Conservation (phyloP, 352 stramenopile genomes). For the Achlya hypogyna region DNA sequence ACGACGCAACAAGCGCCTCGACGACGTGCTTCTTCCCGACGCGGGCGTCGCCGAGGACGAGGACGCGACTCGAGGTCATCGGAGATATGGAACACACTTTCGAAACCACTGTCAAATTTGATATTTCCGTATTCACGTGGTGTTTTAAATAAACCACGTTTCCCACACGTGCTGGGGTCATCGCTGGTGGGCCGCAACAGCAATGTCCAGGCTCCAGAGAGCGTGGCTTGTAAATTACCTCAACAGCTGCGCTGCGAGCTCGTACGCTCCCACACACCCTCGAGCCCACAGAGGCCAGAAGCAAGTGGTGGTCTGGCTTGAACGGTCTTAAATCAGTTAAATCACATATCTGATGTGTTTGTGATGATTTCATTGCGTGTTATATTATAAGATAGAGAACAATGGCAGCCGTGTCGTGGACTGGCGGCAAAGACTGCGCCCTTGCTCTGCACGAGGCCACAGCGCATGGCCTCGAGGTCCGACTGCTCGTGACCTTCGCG, state of each 20-base stretch:
- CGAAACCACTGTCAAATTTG: background rate
- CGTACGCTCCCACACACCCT: too few relatives aligned
- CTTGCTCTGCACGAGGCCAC: slow-evolving; percentile 27
- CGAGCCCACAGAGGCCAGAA: too few relatives aligned
- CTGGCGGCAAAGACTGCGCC: slow-evolving; percentile 41
- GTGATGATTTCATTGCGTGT: slow-evolving; percentile 7
- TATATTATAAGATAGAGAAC: too few relatives aligned
- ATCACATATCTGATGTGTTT: background rate
- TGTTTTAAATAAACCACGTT: too few relatives aligned
- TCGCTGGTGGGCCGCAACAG: too few relatives aligned
- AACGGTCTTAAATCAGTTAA: too few relatives aligned
- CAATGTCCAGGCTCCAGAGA: too few relatives aligned
- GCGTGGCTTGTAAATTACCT: background rate
- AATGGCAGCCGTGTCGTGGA: slow-evolving; percentile 32
- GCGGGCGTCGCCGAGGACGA: background rate
- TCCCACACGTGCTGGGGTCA: too few relatives aligned
- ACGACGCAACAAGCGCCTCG: background rate
- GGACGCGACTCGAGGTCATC: background rate
- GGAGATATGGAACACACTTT: slow-evolving; percentile 6
- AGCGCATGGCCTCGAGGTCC: slow-evolving; percentile 23
- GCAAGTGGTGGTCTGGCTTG: too few relatives aligned
- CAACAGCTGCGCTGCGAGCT: background rate
- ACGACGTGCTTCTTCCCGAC: slow-evolving; percentile 1
- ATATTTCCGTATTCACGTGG: background rate
- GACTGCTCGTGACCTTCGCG: slow-evolving; percentile 24